Base-by-base conservation (phyloP, 1,284 basidiomycete species). In the Trametes versicolor region DNA sequence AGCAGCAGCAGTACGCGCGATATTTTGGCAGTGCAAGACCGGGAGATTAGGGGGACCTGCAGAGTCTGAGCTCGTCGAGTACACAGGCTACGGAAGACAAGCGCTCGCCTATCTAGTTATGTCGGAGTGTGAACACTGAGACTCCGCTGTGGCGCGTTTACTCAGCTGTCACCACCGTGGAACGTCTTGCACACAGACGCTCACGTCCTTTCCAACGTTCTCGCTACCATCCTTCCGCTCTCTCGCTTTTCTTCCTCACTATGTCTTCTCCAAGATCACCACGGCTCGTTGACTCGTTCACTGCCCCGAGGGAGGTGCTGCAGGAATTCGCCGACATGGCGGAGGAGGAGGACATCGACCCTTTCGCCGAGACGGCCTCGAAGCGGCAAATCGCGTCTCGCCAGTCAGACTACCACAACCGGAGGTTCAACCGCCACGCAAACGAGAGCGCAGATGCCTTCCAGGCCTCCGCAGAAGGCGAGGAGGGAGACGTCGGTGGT, bases 331-430 rank as follows among this genome's bases (percentile, higher is more conserved):
- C 92, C 52, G 90, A 96, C 68, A 87, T 96, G 77, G 94, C 94
- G 32, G 96, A 97, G 74, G 94, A 96, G 76, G 95, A 97, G 74
- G 85, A 94, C 76, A 82, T 94, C 72, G 97, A 99, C 78, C 96
- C 95, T 15, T 97, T 99, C 74, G 92, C 94, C 62, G 95, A 97
- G 79, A 95, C 95, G 36, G 93, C 96, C 43, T 93, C 91, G 65
- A 90, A 94, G 74, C 92, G 95, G 69, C 97, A 99, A 83, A 96
- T 99, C 75, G 94, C 97, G 21, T 85, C 93, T 51, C 89, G 98
- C 50, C 96, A 99, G 83, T 94, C 91, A 64, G 97, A 99, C 79
- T 99, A 99, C 77, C 98, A 99, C 75, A 90, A 93, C 72, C 89
- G 96, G 63, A 88, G 97, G 43, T 99, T 99, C 81, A 87, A 87